Evolutionary conservation across 2,329 filamentous ascomycete genomes (phyloP).

Genomic region (Periconia sp.): DNA sequence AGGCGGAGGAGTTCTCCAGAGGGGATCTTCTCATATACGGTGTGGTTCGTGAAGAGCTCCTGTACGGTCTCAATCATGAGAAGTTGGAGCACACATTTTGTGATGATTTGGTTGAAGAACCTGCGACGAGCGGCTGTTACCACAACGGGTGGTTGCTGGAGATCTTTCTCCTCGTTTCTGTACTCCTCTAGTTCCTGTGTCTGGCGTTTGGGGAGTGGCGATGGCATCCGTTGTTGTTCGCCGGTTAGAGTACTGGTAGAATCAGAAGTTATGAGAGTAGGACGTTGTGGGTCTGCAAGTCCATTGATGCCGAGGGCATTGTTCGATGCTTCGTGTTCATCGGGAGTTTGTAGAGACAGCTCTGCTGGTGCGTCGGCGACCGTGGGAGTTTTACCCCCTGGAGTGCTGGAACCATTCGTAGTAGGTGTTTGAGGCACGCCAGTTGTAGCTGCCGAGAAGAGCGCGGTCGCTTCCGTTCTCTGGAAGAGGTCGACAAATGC

Average conservation of each 20-base stretch:
- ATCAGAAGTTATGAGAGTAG: slow-evolving; percentile 36
- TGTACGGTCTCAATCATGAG: slow-evolving; percentile 99
- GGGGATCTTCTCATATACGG: slow-evolving; percentile 91
- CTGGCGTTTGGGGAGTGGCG: slow-evolving; percentile 38
- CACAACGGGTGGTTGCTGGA: slow-evolving; percentile 86
- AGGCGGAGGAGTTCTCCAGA: slow-evolving; percentile 85
- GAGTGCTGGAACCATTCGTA: slow-evolving; percentile 42
- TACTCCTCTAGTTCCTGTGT: slow-evolving; percentile 76
- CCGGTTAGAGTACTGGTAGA: slow-evolving; percentile 20
- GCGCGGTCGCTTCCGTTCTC: slow-evolving; percentile 87
- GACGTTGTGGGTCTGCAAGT: slow-evolving; percentile 28
- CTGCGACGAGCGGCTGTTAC: slow-evolving; percentile 90
- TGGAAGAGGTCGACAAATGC: slow-evolving; percentile 96
- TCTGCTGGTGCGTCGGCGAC: slow-evolving; percentile 32
- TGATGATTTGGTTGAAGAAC: slow-evolving; percentile 99
- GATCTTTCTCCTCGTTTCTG: slow-evolving; percentile 63
- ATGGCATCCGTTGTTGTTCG: slow-evolving; percentile 33
- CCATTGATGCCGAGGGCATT: slow-evolving; percentile 51
- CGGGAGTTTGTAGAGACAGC: slow-evolving; percentile 35
- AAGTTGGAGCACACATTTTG: slow-evolving; percentile 93
- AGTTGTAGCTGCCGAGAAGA: slow-evolving; percentile 80
- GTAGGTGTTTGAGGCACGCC: slow-evolving; percentile 30
- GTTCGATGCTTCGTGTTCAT: slow-evolving; percentile 30
- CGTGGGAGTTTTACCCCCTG: slow-evolving; percentile 43
- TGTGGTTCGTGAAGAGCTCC: slow-evolving; percentile 96